These are phyloP conservation scores for Blastobotrys attinorum DNA, from an alignment of 805 yeast species.

Conservation along the genomic window DNA sequence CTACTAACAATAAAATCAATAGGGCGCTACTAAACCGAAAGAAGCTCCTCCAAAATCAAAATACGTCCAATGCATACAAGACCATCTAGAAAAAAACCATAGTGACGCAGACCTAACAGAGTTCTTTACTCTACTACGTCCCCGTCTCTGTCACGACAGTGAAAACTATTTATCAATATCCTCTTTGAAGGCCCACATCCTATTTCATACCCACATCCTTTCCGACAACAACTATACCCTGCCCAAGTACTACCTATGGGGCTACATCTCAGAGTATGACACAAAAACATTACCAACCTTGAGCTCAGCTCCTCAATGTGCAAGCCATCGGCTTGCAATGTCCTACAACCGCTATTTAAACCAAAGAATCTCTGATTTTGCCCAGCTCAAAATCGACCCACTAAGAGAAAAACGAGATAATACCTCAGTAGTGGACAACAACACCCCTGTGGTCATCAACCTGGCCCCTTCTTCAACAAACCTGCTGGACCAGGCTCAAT, in stretches of 20 bases:
- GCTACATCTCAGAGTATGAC: background rate
- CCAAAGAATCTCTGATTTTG: constrained; percentile 12
- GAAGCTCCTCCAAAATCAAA: constrained; percentile 8
- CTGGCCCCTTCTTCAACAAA: background rate
- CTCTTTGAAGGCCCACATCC: constrained; percentile 14
- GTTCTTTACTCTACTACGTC: constrained; percentile 9
- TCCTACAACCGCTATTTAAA: constrained; percentile 14
- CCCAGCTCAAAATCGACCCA: constrained; percentile 11
- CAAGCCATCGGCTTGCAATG: constrained; percentile 5
- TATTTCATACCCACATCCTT: constrained; percentile 12
- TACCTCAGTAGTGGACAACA: constrained; percentile 7
- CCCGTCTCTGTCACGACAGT: constrained; percentile 3
- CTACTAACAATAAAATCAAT: too few species aligned
- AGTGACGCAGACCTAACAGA: constrained; percentile 2
- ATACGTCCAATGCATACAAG: constrained; percentile 8
- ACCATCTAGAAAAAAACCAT: constrained; percentile 7
- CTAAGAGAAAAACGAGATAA: constrained; percentile 12
- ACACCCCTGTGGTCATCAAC: constrained; percentile 6
- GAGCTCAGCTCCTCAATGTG: background rate
- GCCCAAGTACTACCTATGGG: constrained; percentile 5
- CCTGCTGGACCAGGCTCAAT: constrained; percentile 13
- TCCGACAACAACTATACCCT: constrained; percentile 10
- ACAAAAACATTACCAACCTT: constrained; percentile 6
- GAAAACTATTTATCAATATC: background rate
- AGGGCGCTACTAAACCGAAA: constrained; percentile 12